Evolutionary conservation across 805 yeast species (phyloP).

Genomic region (Teunomyces pallodes): DNA sequence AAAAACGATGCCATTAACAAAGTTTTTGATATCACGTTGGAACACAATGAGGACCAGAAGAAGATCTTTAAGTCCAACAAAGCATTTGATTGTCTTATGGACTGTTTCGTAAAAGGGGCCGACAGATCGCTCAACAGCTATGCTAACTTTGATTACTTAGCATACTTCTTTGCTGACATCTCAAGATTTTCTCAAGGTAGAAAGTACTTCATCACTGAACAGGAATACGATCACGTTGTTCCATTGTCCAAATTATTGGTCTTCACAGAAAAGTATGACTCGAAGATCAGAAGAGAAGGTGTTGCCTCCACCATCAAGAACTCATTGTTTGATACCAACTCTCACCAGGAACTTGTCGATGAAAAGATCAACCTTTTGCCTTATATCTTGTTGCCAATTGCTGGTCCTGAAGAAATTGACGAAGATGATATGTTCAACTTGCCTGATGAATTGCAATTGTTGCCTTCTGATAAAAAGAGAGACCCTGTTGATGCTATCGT

Average conservation of each 20-base stretch:
- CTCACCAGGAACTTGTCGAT: conserved; percentile 63
- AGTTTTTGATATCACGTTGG: conserved; percentile 41
- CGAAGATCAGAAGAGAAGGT: conserved; percentile 82
- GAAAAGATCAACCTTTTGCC: conserved; percentile 73
- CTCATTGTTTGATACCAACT: conserved; percentile 73
- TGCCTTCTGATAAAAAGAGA: conserved; percentile 71
- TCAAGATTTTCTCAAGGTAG: conserved; percentile 77
- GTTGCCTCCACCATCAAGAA: conserved; percentile 91
- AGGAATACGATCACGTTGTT: conserved; percentile 69
- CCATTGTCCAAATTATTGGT: conserved; percentile 81
- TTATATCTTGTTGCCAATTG: conserved; percentile 75
- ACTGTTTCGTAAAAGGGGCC: conserved; percentile 82
- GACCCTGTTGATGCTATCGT: conserved; percentile 70
- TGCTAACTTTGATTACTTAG: conserved; percentile 78
- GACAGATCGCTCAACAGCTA: conserved; percentile 67
- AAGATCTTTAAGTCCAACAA: conserved; percentile 51
- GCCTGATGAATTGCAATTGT: conserved; percentile 83
- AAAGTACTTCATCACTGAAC: conserved; percentile 69
- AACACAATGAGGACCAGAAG: conserved; percentile 37
- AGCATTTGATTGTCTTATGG: conserved; percentile 79
- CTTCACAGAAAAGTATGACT: conserved; percentile 78
- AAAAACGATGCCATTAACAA: conserved; percentile 64
- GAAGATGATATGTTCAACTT: conserved; percentile 82
- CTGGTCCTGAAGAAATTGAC: conserved; percentile 72
- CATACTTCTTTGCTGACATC: conserved; percentile 86